Conservation (phyloP, 352 stramenopile genomes). For the Phytophthora citricola region DNA sequence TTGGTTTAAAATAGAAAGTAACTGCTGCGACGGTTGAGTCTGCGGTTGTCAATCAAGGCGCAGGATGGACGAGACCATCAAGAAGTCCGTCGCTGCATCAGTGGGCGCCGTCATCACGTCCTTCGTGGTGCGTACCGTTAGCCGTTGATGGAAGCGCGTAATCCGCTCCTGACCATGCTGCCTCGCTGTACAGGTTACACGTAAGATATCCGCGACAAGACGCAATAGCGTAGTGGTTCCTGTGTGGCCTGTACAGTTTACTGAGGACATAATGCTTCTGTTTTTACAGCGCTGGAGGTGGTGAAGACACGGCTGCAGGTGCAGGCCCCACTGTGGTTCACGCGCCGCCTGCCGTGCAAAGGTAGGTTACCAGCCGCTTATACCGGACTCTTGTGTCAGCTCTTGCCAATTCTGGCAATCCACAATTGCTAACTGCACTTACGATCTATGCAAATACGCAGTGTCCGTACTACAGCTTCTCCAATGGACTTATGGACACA, state of each 20-base stretch:
- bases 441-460: constrained; percentile 11
- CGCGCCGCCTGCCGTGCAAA: constrained; percentile 50
- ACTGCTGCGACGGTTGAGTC: background rate
- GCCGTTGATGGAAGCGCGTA: background rate
- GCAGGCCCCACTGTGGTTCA: constrained; percentile 64
- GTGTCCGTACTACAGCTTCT: constrained; percentile 82
- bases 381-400: background rate
- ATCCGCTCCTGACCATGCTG: background rate
- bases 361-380: constrained; percentile 29
- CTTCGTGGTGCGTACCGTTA: constrained; percentile 54
- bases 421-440: constrained; percentile 8
- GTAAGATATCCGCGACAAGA: constrained; percentile 41
- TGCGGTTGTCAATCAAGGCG: constrained; percentile 9
- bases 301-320: constrained; percentile 87
- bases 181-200: constrained; percentile 56
- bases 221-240: background rate
- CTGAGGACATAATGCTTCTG: background rate
- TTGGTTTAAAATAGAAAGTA: constrained; percentile 24
- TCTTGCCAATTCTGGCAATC: constrained; percentile 10
- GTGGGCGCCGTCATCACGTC: constrained; percentile 74
- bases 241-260: background rate
- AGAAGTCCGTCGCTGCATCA: constrained; percentile 72
- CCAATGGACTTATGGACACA: constrained; percentile 83
- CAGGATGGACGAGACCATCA: constrained; percentile 67
- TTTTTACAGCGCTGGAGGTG: constrained; percentile 74